A percentile compares a stretch with the other conserved stretches of the same genome.
These are phyloP conservation scores for Phytopythium mirpurense DNA, from an alignment of 352 stramenopile genomes.

Conservation along the genomic window DNA sequence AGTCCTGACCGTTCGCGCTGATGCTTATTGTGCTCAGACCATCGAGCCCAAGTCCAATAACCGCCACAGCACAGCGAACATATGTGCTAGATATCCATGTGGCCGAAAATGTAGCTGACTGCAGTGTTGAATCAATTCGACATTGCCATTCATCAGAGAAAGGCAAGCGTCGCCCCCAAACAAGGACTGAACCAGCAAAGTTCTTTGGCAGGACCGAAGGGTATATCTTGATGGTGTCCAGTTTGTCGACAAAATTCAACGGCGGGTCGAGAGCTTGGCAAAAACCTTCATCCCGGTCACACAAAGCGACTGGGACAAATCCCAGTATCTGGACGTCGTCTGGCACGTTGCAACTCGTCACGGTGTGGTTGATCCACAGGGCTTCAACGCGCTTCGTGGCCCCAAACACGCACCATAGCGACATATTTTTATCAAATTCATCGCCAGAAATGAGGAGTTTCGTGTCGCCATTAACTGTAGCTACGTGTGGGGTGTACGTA, in stretches of 20 bases:
- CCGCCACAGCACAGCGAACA: conserved; percentile 19
- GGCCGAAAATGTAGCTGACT: conserved; percentile 1
- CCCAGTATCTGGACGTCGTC: conserved; percentile 3
- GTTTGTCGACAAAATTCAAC: conserved; percentile 25
- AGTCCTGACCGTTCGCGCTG: conserved; percentile 48
- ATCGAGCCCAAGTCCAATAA: neutral
- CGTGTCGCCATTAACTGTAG: conserved; percentile 28
- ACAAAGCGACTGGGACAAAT: conserved; percentile 16
- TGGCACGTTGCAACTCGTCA: conserved; percentile 21
- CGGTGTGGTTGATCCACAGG: conserved; percentile 21
- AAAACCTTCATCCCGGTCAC: conserved; percentile 17
- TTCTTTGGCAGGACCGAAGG: conserved; percentile 25
- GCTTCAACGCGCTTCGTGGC: conserved; percentile 7
- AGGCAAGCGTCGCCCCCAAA: conserved; percentile 21
- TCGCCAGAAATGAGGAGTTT: conserved; percentile 22
- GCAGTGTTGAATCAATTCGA: conserved; percentile 9
- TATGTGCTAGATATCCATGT: conserved; percentile 23
- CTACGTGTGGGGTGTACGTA: conserved; percentile 22
- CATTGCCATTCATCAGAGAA: conserved; percentile 21
- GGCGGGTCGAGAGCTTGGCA: conserved; percentile 13
- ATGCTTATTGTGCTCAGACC: conserved; percentile 18
- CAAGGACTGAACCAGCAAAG: conserved; percentile 24
- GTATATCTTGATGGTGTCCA: conserved; percentile 12
- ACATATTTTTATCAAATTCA: conserved; percentile 16
- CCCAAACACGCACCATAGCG: conserved; percentile 32